These are phyloP conservation scores for Babjeviella inositovora DNA, from an alignment of 805 yeast species.

Conservation along the genomic window DNA sequence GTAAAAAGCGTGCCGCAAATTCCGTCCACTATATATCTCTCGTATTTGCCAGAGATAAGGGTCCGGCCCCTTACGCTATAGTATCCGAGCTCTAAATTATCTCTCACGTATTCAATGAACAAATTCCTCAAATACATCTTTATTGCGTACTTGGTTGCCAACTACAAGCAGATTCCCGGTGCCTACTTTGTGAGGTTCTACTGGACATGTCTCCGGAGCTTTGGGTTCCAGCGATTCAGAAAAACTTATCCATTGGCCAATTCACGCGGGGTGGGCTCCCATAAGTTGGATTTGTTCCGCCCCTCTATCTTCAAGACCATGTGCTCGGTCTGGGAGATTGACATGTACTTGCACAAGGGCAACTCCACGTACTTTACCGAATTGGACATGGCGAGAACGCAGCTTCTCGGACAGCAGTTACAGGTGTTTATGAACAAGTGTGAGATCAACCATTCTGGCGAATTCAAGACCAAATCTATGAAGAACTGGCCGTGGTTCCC, in stretches of 20 bases:
- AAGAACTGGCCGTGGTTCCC: constrained; percentile 49
- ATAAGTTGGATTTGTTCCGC: constrained; percentile 17
- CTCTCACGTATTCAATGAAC: too few species aligned
- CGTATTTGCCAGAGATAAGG: too few species aligned
- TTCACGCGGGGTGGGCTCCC: constrained; percentile 2
- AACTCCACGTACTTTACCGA: constrained; percentile 78
- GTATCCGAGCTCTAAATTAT: too few species aligned
- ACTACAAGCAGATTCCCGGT: constrained; percentile 53
- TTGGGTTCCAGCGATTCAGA: constrained; percentile 18
- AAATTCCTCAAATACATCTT: too few species aligned
- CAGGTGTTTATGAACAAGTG: constrained; percentile 34
- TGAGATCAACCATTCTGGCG: constrained; percentile 18
- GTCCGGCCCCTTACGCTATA: too few species aligned
- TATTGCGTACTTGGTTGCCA: constrained; percentile 15
- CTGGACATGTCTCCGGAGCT: constrained; percentile 18
- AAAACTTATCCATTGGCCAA: constrained; percentile 4
- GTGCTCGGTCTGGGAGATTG: constrained; percentile 70
- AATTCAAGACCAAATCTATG: constrained; percentile 10
- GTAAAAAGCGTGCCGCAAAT: too few species aligned
- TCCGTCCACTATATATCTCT: too few species aligned
- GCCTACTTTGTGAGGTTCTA: constrained; percentile 55
- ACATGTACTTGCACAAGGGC: constrained; percentile 74
- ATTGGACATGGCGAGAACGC: constrained; percentile 64
- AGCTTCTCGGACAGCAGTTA: constrained; percentile 38
- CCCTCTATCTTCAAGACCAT: constrained; percentile 27